Base-by-base conservation (phyloP, 352 stramenopile genomes). In the Phytophthora colocasiae region DNA sequence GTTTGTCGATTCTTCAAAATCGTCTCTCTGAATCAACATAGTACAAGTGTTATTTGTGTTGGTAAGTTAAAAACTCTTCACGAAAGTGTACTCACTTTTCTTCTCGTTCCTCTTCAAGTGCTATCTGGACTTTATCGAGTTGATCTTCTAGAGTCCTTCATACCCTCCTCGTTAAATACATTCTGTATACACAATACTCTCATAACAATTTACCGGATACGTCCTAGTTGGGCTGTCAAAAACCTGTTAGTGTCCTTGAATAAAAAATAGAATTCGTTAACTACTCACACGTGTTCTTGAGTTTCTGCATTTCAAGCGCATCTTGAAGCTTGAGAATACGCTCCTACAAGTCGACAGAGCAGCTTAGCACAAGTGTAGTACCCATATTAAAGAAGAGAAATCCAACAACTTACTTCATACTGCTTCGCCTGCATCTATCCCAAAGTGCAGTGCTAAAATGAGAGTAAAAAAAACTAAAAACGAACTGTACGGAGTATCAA, bases 281-380 rank as follows among this genome's bases (percentile, higher is more conserved):
- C 17, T 17, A 70, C 75, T 45, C 58, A 91, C 84, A 93, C 10
- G 69, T 90, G 57, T 90, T 93, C 71, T 91, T 93, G 56, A 93
- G 81, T 56, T 93, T 91, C 49, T 93, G 84, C 58, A 91, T 72
- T 60, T 90, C 84, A 19, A 93, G 58, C 19, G 82, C 82, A 78
- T 93, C 84, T 55, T 93, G 82, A 17, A 93, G 75, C 69, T 93
- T 93, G 40, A 90, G 70, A 50, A 93, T 91, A 6, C 84, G 75
- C 50, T 93, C 84, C 82, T 92, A 49, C 4, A 54, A 11, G 7
- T 32, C 32, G 7, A 19, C 27, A 9, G 4, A 41, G 14, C 39
- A 9, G n/a, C n/a, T 51, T 27, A 59, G 39, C 11, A 24, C 40
- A 14, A 22, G 3, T 11, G 2, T 34, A 38, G 15, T 8, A 17